phyloP scores from a whole-genome alignment of 805 yeast genomes.

The Schwanniomyces yamadae region DNA sequence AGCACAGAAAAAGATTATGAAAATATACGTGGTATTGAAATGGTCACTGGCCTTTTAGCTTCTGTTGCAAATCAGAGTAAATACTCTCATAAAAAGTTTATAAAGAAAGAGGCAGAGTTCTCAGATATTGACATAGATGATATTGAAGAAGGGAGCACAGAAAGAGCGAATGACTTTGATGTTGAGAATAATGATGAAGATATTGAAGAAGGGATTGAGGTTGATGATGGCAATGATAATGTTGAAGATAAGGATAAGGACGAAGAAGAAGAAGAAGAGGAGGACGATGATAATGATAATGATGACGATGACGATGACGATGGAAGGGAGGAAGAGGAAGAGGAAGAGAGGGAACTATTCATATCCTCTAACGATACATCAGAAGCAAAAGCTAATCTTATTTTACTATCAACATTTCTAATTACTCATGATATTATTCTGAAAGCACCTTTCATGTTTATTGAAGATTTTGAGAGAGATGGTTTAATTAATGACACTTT shows the following conservation, averaged over 20 bases:
- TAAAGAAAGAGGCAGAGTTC: conserved; percentile 1
- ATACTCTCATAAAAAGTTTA: conserved; percentile 15
- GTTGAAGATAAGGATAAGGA: not conserved
- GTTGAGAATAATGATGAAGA: not conserved
- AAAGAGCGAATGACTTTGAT: not conserved
- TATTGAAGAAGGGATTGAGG: not conserved
- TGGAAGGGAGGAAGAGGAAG: conserved; percentile 2
- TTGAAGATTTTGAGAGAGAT: conserved; percentile 60
- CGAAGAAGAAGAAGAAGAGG: conserved; percentile 9
- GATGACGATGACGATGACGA: conserved; percentile 11
- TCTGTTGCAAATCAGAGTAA: conserved; percentile 61
- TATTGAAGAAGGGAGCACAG: conserved; percentile 3
- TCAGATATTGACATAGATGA: conserved; percentile 7
- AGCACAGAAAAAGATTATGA: conserved; percentile 29
- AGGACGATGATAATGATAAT: conserved; percentile 9
- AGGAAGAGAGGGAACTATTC: no score
- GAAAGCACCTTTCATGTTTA: conserved; percentile 43
- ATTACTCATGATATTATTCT: conserved; percentile 45
- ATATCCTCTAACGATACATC: conserved; percentile 16
- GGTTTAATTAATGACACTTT: conserved; percentile 62
- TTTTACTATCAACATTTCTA: conserved; percentile 52
- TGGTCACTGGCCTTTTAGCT: conserved; percentile 51
- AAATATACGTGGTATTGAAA: conserved; percentile 29
- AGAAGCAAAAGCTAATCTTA: conserved; percentile 32
- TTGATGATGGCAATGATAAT: conserved; percentile 3